These are phyloP conservation scores for Mrakia hoshinonis DNA, from an alignment of 768 basidiomycete species.

Conservation along the genomic window DNA sequence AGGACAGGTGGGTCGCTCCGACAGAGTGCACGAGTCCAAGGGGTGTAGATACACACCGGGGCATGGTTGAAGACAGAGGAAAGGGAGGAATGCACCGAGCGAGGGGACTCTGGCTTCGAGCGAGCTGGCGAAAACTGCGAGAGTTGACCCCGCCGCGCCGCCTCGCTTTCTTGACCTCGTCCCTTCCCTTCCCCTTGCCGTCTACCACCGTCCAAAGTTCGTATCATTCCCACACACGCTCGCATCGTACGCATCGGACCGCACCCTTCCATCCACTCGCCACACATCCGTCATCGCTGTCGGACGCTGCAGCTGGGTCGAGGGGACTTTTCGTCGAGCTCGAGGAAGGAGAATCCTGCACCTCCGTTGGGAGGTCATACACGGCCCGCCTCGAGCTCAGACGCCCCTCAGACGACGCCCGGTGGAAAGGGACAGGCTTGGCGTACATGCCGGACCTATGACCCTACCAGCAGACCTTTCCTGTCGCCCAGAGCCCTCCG, in stretches of 20 bases:
- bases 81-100: no score
- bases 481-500: not conserved
- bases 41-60: no score
- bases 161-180: not conserved
- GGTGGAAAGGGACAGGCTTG: not conserved
- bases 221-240: not conserved
- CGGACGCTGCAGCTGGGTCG: no score
- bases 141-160: not conserved
- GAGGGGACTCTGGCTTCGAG: no score
- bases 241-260: no score
- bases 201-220: not conserved
- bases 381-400: not conserved
- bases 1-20: no score
- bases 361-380: not conserved
- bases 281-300: not conserved
- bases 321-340: not conserved
- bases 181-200: not conserved
- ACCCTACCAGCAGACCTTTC: not conserved
- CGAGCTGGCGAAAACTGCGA: no score
- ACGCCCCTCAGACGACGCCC: not conserved
- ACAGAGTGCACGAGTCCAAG: no score
- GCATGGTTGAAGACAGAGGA: no score
- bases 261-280: no score
- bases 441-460: conserved; percentile 4
- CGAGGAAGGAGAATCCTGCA: not conserved